Evolutionary conservation across 116 monocot species (phyloP), one percentile per base, ranked within the genome.

Genomic region (Cymodocea nodosa): DNA sequence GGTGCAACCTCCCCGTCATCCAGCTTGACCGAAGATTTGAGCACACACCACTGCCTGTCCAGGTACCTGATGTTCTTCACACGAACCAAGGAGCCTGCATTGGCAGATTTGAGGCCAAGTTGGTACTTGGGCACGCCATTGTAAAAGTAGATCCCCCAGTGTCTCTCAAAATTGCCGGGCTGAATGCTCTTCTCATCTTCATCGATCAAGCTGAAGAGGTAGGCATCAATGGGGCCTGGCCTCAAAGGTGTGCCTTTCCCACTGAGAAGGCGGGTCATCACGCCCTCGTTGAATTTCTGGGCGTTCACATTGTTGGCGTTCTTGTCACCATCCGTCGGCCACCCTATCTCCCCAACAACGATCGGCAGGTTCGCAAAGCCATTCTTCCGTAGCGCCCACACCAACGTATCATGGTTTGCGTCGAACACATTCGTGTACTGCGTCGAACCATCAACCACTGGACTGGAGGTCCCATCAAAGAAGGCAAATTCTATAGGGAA

Each of bases 161-260:
- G 90, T 60, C 94, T 76, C 75, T 94, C 94, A 36, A 94, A 94
- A 35, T 94, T 89, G 5, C 94, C 94, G 6, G 90, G 90, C 68
- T 77, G 85, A 35, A 87, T 83, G 85, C 90, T 94, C 74, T 90
- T 94, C 63, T 83, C 64, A 58, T 94, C 94, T 53, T 94, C 90
- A 51, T 94, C 94, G 17, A 90, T 87, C 53, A 94, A 74, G 55
- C 94, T 94, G 61, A 94, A 94, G 22, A 94, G 68, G 64, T 89
- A 94, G 9, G 81, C 87, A 12, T 89, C 82, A 24, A 94, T 54
- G 0, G 83, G 67, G 7, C 90, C 94, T 0, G 94, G 77, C 56
- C 90, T 76, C 73, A 89, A 63, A 18, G 94, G 90, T 15, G 94
- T 94, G 51, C 90, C 88, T 60, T 65, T 61, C 23, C 74, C 77